Percentiles rank a stretch among this genome's conserved stretches.
These are phyloP conservation scores for Kokia cookei DNA, from an alignment of 441 rosid species.

Conservation along the genomic window DNA sequence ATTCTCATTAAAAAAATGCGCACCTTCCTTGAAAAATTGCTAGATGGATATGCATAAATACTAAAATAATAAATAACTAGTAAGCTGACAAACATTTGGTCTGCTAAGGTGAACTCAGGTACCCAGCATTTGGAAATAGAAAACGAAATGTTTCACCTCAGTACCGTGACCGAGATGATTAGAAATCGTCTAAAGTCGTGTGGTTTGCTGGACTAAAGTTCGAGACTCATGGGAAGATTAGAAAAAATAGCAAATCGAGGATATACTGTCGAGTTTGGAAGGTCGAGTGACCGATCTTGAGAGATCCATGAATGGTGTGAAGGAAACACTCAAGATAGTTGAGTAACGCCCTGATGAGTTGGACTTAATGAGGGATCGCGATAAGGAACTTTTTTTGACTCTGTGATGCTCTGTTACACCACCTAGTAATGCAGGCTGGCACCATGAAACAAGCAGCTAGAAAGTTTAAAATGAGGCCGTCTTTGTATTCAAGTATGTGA, in stretches of 20 bases:
- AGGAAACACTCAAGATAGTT: no score
- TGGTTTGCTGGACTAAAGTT: no score
- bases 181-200: no score
- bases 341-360: no score
- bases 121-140: background rate
- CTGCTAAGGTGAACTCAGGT: background rate
- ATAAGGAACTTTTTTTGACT: background rate
- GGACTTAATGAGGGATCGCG: no score
- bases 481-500: background rate
- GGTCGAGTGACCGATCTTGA: no score
- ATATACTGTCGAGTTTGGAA: no score
- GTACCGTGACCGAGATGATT: no score
- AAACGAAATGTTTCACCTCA: background rate
- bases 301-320: no score
- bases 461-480: background rate
- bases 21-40: background rate
- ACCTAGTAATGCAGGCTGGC: background rate
- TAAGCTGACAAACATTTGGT: background rate
- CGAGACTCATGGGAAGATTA: no score
- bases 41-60: background rate
- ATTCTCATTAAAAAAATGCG: background rate
- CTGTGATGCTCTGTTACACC: background rate
- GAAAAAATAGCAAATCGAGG: no score
- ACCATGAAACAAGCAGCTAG: background rate
- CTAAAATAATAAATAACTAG: background rate